phyloP scores from a whole-genome alignment of 2,329 filamentous ascomycete genomes.

The Aspergillus pseudotamarii region DNA sequence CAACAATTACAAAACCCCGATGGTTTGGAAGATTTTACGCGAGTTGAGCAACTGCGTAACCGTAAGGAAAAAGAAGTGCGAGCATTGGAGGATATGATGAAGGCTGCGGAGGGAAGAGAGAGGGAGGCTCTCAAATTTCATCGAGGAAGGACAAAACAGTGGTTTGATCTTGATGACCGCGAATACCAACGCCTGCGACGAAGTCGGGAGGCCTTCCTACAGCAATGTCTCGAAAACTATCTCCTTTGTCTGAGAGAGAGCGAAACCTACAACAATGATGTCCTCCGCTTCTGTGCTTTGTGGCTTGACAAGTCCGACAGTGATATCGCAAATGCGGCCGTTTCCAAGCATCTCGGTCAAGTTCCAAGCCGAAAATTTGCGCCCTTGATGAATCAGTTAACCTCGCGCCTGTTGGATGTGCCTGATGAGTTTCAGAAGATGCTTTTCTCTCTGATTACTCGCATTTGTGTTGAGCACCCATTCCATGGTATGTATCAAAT shows the following conservation, averaged over 20 bases:
- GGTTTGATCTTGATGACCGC: constrained; percentile 86
- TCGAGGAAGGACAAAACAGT: constrained; percentile 74
- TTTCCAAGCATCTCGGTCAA: constrained; percentile 67
- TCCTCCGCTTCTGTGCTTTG: constrained; percentile 86
- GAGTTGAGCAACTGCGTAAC: constrained; percentile 76
- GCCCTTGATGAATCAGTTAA: constrained; percentile 89
- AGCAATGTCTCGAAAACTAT: constrained; percentile 90
- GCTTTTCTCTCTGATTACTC: constrained; percentile 72
- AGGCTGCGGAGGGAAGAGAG: constrained; percentile 52
- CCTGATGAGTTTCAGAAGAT: constrained; percentile 73
- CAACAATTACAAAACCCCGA: constrained; percentile 88
- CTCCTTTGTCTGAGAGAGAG: constrained; percentile 80
- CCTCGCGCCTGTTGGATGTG: constrained; percentile 81
- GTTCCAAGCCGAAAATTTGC: constrained; percentile 94
- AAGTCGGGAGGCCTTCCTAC: constrained; percentile 79
- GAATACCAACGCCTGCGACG: constrained; percentile 79
- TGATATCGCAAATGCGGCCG: constrained; percentile 74
- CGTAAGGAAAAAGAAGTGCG: constrained; percentile 79
- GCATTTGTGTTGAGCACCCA: constrained; percentile 89
- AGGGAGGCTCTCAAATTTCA: constrained; percentile 62
- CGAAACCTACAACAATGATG: constrained; percentile 85
- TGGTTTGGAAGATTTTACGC: constrained; percentile 78
- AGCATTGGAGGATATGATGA: constrained; percentile 67
- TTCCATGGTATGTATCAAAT: constrained; percentile 98
- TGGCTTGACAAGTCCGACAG: constrained; percentile 90